Evolutionary conservation across 352 stramenopile species (phyloP), one percentile per base, ranked within the genome.

Genomic region (Blastocystis sp.): DNA sequence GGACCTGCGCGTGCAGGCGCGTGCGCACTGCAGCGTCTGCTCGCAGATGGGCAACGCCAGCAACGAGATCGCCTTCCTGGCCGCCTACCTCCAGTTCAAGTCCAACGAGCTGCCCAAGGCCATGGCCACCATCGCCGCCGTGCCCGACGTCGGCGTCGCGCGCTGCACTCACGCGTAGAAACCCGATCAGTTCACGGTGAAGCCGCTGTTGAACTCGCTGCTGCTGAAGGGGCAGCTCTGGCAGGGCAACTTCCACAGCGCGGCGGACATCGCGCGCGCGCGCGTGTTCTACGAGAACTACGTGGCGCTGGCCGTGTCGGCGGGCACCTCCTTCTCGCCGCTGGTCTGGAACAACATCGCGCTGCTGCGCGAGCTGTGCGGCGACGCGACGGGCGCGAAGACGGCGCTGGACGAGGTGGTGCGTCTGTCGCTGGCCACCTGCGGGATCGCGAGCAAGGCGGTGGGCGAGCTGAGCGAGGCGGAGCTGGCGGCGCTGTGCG

Each of bases 281-380:
- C 74, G 74, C 48, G 45, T 84, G 38, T 48, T 84, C n/a, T 84
- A 84, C 53, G 74, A 84, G 53, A 45, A 62, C 14, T 84, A 62
- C 38, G 74, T 84, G 48, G 66, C 38, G 53, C 74, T 84, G 56
- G 56, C 45, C 23, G 10, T 62, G 21, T 53, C 34, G 0, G 66
- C 53, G 9, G 34, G 48, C 7, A 34, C 43, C 21, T 14, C 74
- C n/a, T 67, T 62, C 48, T 62, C 74, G 9, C 74, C 74, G 41
- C 74, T 84, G 19, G 48, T 84, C 21, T 84, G 74, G 74, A 84
- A 84, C 45, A 84, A 84, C 45, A 64, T 84, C 1, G 52, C 74
- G 2, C 17, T 84, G 41, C 61, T 84, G 53, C 74, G 74, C n/a
- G n/a, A 43, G 14, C 17, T 62, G 21, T 59, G 56, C 19, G 34